Conservation (phyloP, 2,329 filamentous ascomycete species). For the Nannizziopsis arthrosporioides region DNA sequence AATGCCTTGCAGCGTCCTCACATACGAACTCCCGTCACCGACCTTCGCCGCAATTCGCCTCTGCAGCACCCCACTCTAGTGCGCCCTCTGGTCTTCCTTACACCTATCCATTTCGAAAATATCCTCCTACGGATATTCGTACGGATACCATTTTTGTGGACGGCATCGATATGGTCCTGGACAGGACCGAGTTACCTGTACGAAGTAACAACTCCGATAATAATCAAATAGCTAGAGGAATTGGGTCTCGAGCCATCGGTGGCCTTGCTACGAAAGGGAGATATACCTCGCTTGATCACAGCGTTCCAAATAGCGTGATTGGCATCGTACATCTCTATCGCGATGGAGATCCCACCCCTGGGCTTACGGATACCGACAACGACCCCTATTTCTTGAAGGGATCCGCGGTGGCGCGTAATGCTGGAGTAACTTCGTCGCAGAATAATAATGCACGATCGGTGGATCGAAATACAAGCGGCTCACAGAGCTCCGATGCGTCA, state of each 20-base stretch:
- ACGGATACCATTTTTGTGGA: conserved; percentile 69
- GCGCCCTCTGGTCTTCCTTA: conserved; percentile 14
- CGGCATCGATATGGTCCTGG: conserved; percentile 59
- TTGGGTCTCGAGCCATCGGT: conserved; percentile 42
- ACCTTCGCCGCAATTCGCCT: conserved; percentile 16
- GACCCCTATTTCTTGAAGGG: conserved; percentile 33
- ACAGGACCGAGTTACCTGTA: conserved; percentile 21
- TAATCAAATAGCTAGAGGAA: conserved; percentile 35
- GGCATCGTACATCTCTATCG: conserved; percentile 90
- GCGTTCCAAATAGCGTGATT: conserved; percentile 71
- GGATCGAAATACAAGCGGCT: conserved; percentile 5
- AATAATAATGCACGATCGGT: conserved; percentile 15
- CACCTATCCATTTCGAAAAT: not conserved
- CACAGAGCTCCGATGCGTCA: conserved; percentile 14
- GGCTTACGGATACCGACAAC: conserved; percentile 39
- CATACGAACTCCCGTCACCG: conserved; percentile 4
- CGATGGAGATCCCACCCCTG: conserved; percentile 62
- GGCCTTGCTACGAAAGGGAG: conserved; percentile 73
- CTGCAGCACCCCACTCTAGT: conserved; percentile 36
- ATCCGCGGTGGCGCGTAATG: conserved; percentile 24
- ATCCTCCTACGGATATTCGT: conserved; percentile 53
- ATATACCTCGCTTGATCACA: conserved; percentile 58
- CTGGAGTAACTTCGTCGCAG: conserved; percentile 15
- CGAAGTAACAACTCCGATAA: conserved; percentile 23
- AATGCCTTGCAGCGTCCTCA: conserved; percentile 1